Base-by-base conservation (phyloP, 2,329 filamentous ascomycete species). In the Penicillium sp. region DNA sequence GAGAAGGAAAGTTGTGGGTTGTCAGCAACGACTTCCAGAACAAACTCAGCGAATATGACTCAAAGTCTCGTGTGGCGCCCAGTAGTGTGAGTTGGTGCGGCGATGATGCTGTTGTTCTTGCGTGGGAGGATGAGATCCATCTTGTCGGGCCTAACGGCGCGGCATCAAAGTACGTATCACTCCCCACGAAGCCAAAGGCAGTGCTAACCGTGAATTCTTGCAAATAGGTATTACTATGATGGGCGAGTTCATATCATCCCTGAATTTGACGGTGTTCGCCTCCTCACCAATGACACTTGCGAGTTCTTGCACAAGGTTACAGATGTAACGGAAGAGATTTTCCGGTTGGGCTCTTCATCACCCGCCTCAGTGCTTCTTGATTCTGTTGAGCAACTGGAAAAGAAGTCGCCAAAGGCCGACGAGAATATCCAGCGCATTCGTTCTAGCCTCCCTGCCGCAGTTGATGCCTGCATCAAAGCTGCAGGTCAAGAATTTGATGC, bases 81-180 rank as follows among this genome's bases (percentile, higher is more conserved):
- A 90, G 92, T 70, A 92, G 95, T 66, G 85, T 99, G 64, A 90
- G 95, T 71, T 99, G 95, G 95, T 99, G 95, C 76, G 95, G 95
- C 5, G 94, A 95, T 71, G 94, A 98, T 77, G 92, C 93, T 15
- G 91, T 95, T 3, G 87, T 97, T 30, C 88, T 99, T 70, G 93
- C 93, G 0, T 99, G 95, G 95, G 95, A 98, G 73, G 95, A 99
- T 73, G 95, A 99, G 76, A 89, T 99, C 4, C 95, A 97, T 73
- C 85, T 99, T 30, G 90, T 99, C 63, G 95, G 94, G 0, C 92
- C 93, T 0, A 90, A 89, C 40, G 92, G 92, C 47, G 86, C 90
- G 10, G 88, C 90, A 5, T 88, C 85, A 33, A 88, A 85, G 77
- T 85, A 76, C 67, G 74, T 35, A 33, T 30, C 8, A 15, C n/a